These are phyloP conservation scores for Alectoria sarmentosa DNA, from an alignment of 495 filamentous ascomycete genomes.

Conservation along the genomic window DNA sequence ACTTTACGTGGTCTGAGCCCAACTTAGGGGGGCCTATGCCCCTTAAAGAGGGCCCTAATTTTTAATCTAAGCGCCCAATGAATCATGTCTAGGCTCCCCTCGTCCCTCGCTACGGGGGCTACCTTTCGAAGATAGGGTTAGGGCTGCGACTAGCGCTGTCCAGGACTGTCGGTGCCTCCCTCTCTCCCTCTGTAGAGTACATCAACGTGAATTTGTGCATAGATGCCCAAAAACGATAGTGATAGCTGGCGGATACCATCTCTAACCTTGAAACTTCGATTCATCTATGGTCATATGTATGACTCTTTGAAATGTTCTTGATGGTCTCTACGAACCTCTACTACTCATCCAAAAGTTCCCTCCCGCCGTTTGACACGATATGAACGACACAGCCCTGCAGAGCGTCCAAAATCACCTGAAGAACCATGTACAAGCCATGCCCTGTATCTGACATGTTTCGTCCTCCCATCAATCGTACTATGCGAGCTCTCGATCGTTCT, in stretches of 20 bases:
- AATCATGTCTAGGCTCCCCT: too few relatives aligned
- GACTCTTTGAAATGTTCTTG: not conserved
- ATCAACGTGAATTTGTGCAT: not conserved
- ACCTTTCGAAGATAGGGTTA: too few relatives aligned
- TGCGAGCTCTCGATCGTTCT: conserved; percentile 69
- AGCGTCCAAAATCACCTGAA: not conserved
- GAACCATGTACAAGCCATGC: not conserved
- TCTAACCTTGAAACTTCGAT: not conserved
- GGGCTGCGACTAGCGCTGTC: too few relatives aligned
- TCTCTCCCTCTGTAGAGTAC: too few relatives aligned
- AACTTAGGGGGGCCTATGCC: too few relatives aligned
- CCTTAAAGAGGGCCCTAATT: too few relatives aligned
- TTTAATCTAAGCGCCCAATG: too few relatives aligned
- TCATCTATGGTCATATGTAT: too few relatives aligned
- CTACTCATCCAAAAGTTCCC: not conserved
- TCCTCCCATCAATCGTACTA: conserved; percentile 75
- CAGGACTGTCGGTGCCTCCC: too few relatives aligned
- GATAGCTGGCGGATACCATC: not conserved
- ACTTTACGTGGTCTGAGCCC: too few relatives aligned
- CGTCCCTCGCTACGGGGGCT: too few relatives aligned
- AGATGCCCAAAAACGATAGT: not conserved
- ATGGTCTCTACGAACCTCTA: too few relatives aligned
- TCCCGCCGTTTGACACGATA: not conserved
- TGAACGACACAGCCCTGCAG: not conserved
- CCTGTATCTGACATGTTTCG: conserved; percentile 51